Percentiles rank a stretch among this genome's conserved stretches.
Conservation (phyloP, 371 early-diverging fungal species). For the Zychaea mexicana region DNA sequence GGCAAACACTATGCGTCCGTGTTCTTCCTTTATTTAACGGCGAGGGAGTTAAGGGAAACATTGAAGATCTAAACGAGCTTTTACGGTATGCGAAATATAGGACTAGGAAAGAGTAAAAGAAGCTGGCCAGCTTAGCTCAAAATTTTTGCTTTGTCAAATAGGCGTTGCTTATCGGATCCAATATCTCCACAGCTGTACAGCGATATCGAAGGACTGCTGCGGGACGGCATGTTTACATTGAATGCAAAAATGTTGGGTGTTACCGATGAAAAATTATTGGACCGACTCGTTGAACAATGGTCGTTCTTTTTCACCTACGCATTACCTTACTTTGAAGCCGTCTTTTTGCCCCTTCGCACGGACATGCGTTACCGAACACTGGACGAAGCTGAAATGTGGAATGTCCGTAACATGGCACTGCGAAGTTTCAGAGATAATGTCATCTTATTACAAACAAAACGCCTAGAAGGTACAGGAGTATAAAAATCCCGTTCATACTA, state of each 20-base stretch:
- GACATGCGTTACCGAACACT: constrained; percentile 46
- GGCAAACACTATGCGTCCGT: constrained; percentile 74
- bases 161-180: constrained; percentile 63
- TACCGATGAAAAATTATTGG: constrained; percentile 70
- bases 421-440: constrained; percentile 73
- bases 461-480: constrained; percentile 77
- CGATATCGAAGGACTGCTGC: constrained; percentile 65
- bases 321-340: constrained; percentile 84
- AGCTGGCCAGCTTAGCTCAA: no score
- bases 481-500: no score
- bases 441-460: constrained; percentile 65
- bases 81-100: constrained; percentile 53
- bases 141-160: constrained; percentile 12
- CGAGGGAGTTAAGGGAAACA: constrained; percentile 76
- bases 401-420: constrained; percentile 70
- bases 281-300: constrained; percentile 83
- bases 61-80: constrained; percentile 84
- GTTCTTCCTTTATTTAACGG: constrained; percentile 88
- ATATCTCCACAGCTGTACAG: constrained; percentile 47
- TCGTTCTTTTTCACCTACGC: constrained; percentile 84
- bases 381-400: constrained; percentile 54
- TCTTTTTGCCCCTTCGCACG: constrained; percentile 76
- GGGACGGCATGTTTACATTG: constrained; percentile 74
- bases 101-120: background rate
- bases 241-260: constrained; percentile 73